Percentiles rank a stretch among this genome's conserved stretches.
These are phyloP conservation scores for Venturia carpophila DNA, from an alignment of 2,329 filamentous ascomycete species.

Conservation along the genomic window DNA sequence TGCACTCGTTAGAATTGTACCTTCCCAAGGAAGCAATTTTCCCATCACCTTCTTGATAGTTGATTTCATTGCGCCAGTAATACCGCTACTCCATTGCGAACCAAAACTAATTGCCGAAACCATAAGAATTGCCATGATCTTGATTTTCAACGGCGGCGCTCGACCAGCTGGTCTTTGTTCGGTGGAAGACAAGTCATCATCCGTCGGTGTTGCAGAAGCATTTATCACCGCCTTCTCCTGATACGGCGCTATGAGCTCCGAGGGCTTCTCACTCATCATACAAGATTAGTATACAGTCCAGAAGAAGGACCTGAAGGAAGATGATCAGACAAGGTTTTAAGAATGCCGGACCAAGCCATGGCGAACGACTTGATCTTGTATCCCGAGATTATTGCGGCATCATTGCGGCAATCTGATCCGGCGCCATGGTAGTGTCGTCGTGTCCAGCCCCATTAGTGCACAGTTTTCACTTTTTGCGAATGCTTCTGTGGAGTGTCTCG, in stretches of 20 bases:
- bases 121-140: conserved; percentile 27
- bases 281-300: neutral
- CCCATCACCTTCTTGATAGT: conserved; percentile 47
- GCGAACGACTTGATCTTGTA: neutral
- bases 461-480: neutral
- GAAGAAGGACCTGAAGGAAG: neutral
- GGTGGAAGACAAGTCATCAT: neutral
- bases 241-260: neutral
- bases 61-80: conserved; percentile 54
- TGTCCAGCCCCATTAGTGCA: neutral
- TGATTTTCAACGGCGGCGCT: neutral
- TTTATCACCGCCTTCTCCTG: neutral
- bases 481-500: neutral
- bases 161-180: neutral
- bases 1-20: neutral
- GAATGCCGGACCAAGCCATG: neutral
- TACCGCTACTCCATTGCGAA: conserved; percentile 52
- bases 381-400: neutral
- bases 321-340: no score
- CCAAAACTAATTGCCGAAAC: conserved; percentile 51
- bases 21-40: neutral
- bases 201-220: neutral
- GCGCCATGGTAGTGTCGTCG: neutral
- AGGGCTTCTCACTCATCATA: neutral
- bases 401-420: neutral